Percentiles rank a stretch among this genome's conserved stretches.
Conservation (phyloP, 2,329 filamentous ascomycete species). For the Aspergillus phoenicis region DNA sequence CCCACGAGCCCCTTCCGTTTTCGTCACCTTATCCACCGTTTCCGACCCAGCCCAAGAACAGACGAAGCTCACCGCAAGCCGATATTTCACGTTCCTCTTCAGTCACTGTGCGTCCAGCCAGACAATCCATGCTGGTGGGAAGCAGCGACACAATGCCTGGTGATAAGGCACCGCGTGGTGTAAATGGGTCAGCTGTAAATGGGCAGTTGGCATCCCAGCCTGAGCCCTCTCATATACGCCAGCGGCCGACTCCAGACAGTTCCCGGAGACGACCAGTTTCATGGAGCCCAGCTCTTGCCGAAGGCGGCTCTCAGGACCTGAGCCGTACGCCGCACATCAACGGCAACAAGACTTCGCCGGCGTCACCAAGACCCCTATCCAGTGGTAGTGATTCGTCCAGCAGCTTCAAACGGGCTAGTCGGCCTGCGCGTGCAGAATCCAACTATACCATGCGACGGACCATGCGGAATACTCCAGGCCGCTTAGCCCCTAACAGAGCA, state of each 20-base stretch:
- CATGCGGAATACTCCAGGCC: slow-evolving; percentile 61
- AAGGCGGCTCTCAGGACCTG: slow-evolving; percentile 12
- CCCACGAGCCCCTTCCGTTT: slow-evolving; percentile 18
- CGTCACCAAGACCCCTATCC: slow-evolving; percentile 58
- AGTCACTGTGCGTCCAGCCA: slow-evolving; percentile 15
- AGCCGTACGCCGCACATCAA: slow-evolving; percentile 12
- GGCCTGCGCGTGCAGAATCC: slow-evolving; percentile 49
- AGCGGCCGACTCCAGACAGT: slow-evolving; percentile 7
- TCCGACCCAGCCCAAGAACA: slow-evolving; percentile 4
- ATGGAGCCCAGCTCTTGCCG: slow-evolving; percentile 25
- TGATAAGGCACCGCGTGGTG: slow-evolving; percentile 10
- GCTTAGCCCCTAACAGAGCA: slow-evolving; percentile 44
- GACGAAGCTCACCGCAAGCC: background rate
- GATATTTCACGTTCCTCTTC: slow-evolving; percentile 12
- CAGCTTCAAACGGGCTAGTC: slow-evolving; percentile 73
- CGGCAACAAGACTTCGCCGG: slow-evolving; percentile 9
- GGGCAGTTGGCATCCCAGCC: slow-evolving; percentile 9
- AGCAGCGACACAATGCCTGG: slow-evolving; percentile 18
- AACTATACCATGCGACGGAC: slow-evolving; percentile 68
- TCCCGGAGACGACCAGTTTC: slow-evolving; percentile 26
- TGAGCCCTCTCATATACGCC: slow-evolving; percentile 8
- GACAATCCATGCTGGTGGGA: slow-evolving; percentile 25
- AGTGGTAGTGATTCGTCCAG: slow-evolving; percentile 70
- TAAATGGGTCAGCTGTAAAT: background rate
- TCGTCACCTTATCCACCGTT: slow-evolving; percentile 24